These are phyloP conservation scores for Apiospora phragmitis DNA, from an alignment of 2,329 filamentous ascomycete species.

Conservation along the genomic window DNA sequence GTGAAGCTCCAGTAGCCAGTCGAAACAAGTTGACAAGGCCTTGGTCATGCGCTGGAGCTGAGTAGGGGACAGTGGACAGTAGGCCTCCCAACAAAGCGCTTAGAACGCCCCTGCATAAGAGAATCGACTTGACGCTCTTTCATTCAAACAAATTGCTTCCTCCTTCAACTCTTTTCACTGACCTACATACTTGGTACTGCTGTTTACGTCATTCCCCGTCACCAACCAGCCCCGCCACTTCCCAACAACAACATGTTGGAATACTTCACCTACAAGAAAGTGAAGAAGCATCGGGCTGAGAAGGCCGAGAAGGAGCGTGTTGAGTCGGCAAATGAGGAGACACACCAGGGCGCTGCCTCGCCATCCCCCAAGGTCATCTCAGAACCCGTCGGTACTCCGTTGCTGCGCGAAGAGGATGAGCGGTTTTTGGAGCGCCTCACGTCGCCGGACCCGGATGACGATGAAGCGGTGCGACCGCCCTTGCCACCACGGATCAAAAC, in stretches of 20 bases:
- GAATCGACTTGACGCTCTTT: neutral
- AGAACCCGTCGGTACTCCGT: conserved; percentile 35
- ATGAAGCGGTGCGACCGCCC: conserved; percentile 49
- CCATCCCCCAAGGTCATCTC: conserved; percentile 27
- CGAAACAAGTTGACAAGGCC: neutral
- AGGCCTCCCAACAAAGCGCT: conserved; percentile 6
- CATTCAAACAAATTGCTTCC: neutral
- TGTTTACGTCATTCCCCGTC: neutral
- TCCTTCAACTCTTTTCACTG: neutral
- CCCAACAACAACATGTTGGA: conserved; percentile 53
- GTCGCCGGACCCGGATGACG: conserved; percentile 35
- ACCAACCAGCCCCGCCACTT: neutral
- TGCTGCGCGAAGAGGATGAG: conserved; percentile 59
- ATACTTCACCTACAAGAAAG: conserved; percentile 63
- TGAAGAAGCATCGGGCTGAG: conserved; percentile 59
- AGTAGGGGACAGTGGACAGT: neutral
- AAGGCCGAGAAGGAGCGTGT: conserved; percentile 37
- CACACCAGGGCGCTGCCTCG: conserved; percentile 22
- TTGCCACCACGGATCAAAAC: conserved; percentile 55
- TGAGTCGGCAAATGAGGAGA: conserved; percentile 25
- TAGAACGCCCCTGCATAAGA: neutral
- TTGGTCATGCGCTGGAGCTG: neutral
- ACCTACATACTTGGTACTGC: neutral
- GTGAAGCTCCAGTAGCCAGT: conserved; percentile 1
- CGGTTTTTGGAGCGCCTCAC: conserved; percentile 58